Conservation (phyloP, 257 asterid genomes). For the Penstemon eatonii region DNA sequence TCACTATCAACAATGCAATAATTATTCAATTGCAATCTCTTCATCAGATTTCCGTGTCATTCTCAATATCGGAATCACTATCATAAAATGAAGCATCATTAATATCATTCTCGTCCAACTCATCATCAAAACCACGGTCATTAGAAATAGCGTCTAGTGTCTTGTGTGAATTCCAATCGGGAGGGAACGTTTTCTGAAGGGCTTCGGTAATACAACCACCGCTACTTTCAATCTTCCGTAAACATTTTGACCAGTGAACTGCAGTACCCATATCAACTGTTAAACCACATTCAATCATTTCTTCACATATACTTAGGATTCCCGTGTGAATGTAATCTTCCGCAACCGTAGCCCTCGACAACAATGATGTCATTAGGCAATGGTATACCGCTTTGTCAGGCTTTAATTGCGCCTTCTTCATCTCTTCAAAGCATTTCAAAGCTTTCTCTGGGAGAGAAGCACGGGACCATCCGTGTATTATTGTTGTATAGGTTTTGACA, state of each 20-base stretch:
- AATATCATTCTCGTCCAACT: constrained; percentile 24
- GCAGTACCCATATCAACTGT: constrained; percentile 96
- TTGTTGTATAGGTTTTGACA: constrained; percentile 82
- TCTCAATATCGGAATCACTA: constrained; percentile 34
- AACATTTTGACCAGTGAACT: constrained; percentile 89
- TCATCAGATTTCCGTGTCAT: constrained; percentile 22
- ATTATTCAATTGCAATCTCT: constrained; percentile 17
- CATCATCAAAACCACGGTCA: constrained; percentile 31
- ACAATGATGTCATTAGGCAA: constrained; percentile 85
- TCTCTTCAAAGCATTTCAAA: constrained; percentile 82
- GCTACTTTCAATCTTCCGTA: constrained; percentile 70
- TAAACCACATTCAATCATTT: constrained; percentile 64
- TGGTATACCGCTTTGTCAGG: constrained; percentile 97
- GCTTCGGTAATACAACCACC: constrained; percentile 89
- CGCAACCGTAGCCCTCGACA: constrained; percentile 84
- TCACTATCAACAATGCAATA: too few species aligned
- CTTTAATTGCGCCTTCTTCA: constrained; percentile 67
- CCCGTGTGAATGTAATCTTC: constrained; percentile 69
- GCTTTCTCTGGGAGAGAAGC: constrained; percentile 98
- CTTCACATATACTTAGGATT: constrained; percentile 60
- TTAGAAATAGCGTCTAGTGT: constrained; percentile 48
- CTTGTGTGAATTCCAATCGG: constrained; percentile 91
- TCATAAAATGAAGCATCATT: constrained; percentile 25
- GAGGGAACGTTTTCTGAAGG: constrained; percentile 94
- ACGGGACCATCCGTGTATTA: constrained; percentile 95